Evolutionary conservation across 2,329 filamentous ascomycete species (phyloP).

Genomic region (Microdochium nivale): DNA sequence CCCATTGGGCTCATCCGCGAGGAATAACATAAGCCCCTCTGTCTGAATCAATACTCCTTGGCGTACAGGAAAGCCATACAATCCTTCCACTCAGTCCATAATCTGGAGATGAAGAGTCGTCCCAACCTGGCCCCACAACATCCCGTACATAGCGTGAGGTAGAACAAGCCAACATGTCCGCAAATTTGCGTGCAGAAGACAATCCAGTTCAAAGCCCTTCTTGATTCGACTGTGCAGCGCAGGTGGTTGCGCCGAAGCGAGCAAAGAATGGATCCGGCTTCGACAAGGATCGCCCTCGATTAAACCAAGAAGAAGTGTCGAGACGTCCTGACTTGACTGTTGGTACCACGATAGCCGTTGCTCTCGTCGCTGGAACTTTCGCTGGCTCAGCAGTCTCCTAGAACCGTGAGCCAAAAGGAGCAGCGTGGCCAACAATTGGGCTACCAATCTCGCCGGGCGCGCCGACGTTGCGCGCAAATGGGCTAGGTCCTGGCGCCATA

Average conservation of each 20-base stretch:
- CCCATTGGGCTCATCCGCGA: neutral
- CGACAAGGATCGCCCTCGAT: neutral
- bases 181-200: neutral
- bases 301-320: neutral
- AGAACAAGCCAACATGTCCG: too few relatives aligned
- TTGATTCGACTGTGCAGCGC: neutral
- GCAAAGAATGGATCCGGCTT: neutral
- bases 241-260: neutral
- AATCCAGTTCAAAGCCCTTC: neutral
- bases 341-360: neutral
- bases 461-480: constrained; percentile 36
- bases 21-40: neutral
- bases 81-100: too few relatives aligned
- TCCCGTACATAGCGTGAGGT: too few relatives aligned
- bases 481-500: constrained; percentile 29
- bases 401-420: neutral
- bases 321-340: neutral
- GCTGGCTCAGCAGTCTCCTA: neutral
- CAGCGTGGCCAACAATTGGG: constrained; percentile 24
- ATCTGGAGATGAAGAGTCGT: too few relatives aligned
- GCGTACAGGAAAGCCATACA: too few relatives aligned
- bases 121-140: too few relatives aligned
- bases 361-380: neutral
- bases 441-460: constrained; percentile 64
- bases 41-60: too few relatives aligned